Conservation (phyloP, 345 rosid genomes). For the Arabidopsis suecica region DNA sequence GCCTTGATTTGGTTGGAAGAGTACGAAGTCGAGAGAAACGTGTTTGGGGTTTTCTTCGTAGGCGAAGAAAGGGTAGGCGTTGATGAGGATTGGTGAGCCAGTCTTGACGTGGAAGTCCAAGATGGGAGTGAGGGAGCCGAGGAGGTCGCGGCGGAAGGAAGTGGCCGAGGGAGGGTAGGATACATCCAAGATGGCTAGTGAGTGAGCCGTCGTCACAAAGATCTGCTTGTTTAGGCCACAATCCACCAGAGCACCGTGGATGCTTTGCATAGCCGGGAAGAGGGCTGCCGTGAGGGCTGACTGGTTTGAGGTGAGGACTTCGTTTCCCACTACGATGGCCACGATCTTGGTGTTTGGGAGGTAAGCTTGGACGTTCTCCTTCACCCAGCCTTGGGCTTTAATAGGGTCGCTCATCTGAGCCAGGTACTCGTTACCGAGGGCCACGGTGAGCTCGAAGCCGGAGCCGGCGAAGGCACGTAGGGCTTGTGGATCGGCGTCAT, state of each 20-base stretch:
- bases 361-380: constrained; percentile 74
- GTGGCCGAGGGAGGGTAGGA: constrained; percentile 95
- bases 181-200: constrained; percentile 69
- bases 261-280: constrained; percentile 81
- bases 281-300: constrained; percentile 58
- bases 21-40: constrained; percentile 75
- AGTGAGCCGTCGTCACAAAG: constrained; percentile 82
- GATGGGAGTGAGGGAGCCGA: constrained; percentile 55
- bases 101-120: constrained; percentile 72
- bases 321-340: constrained; percentile 85
- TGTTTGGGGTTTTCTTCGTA: constrained; percentile 81
- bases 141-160: constrained; percentile 78
- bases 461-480: constrained; percentile 82
- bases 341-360: constrained; percentile 89
- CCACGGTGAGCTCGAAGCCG: constrained; percentile 76
- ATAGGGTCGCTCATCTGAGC: constrained; percentile 64
- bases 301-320: constrained; percentile 77
- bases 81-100: constrained; percentile 80
- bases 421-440: constrained; percentile 75
- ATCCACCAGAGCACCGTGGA: constrained; percentile 72
- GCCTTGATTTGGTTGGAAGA: constrained; percentile 85
- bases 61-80: constrained; percentile 96
- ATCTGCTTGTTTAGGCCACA: constrained; percentile 76
- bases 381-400: constrained; percentile 71
- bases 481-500: constrained; percentile 88